These are phyloP conservation scores for Fonsecaea multimorphosa DNA, from an alignment of 2,329 filamentous ascomycete species.

Conservation along the genomic window DNA sequence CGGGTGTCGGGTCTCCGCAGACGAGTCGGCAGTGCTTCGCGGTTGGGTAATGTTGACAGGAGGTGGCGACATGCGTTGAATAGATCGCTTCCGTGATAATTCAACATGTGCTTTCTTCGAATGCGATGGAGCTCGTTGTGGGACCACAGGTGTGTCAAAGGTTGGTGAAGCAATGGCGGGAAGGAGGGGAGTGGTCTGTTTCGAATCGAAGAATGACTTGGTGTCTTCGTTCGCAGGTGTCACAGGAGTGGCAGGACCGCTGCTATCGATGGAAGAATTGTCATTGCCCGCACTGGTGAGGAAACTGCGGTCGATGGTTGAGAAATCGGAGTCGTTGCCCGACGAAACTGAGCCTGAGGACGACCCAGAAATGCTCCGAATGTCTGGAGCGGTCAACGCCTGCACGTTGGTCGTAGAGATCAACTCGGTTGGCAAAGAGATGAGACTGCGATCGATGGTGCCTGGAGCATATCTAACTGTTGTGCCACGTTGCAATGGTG, in stretches of 20 bases:
- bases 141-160: conserved; percentile 69
- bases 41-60: conserved; percentile 46
- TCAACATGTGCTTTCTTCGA: conserved; percentile 85
- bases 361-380: conserved; percentile 57
- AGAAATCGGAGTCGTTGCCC: conserved; percentile 71
- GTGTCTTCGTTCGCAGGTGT: conserved; percentile 62
- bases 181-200: conserved; percentile 70
- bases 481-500: conserved; percentile 51
- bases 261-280: conserved; percentile 44
- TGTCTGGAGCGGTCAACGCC: conserved; percentile 90
- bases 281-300: conserved; percentile 56
- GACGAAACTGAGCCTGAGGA: conserved; percentile 59
- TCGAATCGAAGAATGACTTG: conserved; percentile 64
- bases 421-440: conserved; percentile 85
- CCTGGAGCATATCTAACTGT: conserved; percentile 53
- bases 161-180: conserved; percentile 57
- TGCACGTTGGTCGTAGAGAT: conserved; percentile 96
- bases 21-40: conserved; percentile 45
- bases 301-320: conserved; percentile 54
- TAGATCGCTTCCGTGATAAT: conserved; percentile 71
- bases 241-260: conserved; percentile 50
- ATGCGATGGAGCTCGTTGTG: conserved; percentile 80
- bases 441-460: conserved; percentile 60
- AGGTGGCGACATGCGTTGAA: conserved; percentile 59
- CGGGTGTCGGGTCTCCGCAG: conserved; percentile 62